Evolutionary conservation across 2,329 filamentous ascomycete genomes (phyloP), one percentile per base, ranked within the genome.

Genomic region (Colletotrichum siamense): DNA sequence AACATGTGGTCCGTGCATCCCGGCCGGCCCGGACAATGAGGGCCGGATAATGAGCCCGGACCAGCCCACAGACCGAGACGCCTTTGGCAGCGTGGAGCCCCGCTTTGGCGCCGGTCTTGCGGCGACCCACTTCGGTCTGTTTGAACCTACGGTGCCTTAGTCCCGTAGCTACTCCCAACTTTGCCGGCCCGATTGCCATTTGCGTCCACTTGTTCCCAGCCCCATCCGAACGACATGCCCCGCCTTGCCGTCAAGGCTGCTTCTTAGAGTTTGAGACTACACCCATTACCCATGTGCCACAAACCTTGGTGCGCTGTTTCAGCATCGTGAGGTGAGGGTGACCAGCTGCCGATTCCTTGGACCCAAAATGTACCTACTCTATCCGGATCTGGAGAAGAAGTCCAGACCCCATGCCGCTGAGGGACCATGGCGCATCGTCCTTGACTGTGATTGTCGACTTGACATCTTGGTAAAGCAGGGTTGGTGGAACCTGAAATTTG

Each of bases 1-100:
- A 77, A 77, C 69, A 67, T 30, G 10, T 77, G 76, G 76, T 77
- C 76, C 49, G 69, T 73, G 76, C 74, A 34, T 36, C 24, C 34
- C 32, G 24, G 36, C 71, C 70, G 73, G 73, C 39, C 73, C 73
- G 73, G 70, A 63, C 18, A 39, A 52, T 32, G 57, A 44, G 67
- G 22, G 16, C 73, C 73, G 73, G 69, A 63, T 28, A 39, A 52
- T 30, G 36, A 44, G 68, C 39, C 61, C 61, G 69, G 69, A 24
- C 61, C 34, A 52, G 57, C 6, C 36, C 10, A 30, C 22, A 12
- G 34, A 62, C 63, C 22, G 63, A 32, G 34, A 49, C 24, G 34
- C 67, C 24, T 32, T 30, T 39, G 30, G 24, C 52, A 59, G 18
- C 49, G 36, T 8, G 15, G 22, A 15, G 34, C 22, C 64, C 73